Evolutionary conservation across 768 basidiomycete genomes (phyloP).

Genomic region (Pleurotus eryngii): DNA sequence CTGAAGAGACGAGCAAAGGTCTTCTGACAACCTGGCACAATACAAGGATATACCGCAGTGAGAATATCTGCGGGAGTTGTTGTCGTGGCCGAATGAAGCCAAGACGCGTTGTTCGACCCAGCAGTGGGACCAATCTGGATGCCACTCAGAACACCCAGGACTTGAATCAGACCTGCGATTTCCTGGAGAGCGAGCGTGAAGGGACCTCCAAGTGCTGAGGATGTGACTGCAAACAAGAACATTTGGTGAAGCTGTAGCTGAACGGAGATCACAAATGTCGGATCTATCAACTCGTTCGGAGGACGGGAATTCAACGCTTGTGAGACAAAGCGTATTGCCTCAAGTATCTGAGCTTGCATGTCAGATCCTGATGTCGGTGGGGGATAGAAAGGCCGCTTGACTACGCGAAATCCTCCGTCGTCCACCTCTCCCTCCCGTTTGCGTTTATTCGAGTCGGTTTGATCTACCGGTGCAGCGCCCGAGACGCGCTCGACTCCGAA

Average conservation of each 20-base stretch:
- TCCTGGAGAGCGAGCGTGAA: constrained; percentile 65
- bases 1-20: constrained; percentile 67
- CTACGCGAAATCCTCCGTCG: constrained; percentile 27
- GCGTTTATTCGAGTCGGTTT: constrained; percentile 72
- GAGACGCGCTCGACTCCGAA: constrained; percentile 61
- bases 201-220: constrained; percentile 48
- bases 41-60: constrained; percentile 79
- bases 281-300: constrained; percentile 44
- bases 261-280: constrained; percentile 63
- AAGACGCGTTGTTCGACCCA: constrained; percentile 31
- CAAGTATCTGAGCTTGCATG: constrained; percentile 53
- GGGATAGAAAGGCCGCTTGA: constrained; percentile 45
- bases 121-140: constrained; percentile 60
- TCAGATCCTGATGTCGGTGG: constrained; percentile 28
- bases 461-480: constrained; percentile 50
- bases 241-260: constrained; percentile 72
- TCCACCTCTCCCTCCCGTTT: constrained; percentile 56
- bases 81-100: constrained; percentile 25
- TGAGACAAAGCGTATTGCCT: constrained; percentile 57
- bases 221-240: constrained; percentile 76
- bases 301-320: constrained; percentile 41
- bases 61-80: constrained; percentile 45
- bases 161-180: constrained; percentile 77
- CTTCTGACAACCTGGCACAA: constrained; percentile 61
- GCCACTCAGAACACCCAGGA: constrained; percentile 75